Base-by-base conservation (phyloP, 1,139 yeast genomes). In the Pichia cactophila region DNA sequence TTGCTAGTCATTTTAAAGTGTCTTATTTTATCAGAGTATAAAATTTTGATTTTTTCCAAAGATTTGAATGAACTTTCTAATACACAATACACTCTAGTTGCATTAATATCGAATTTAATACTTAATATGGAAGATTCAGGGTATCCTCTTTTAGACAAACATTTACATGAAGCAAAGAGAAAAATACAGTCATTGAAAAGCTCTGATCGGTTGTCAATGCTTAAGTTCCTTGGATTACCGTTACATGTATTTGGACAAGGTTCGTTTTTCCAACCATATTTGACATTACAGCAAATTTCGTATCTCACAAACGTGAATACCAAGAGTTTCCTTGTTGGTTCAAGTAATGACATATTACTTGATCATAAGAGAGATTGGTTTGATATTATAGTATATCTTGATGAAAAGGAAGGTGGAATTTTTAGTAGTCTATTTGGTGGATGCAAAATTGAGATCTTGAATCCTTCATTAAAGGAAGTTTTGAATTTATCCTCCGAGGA, bases 241-340 rank as follows among this genome's bases (percentile, higher is more conserved):
- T 70, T 92, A 47, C 92, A 86, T 59, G 68, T 89, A 1, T 92
- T 92, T 68, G 88, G 89, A 11, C 78, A 81, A 58, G 95, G 95
- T 39, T 88, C 95, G 3, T 76, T 90, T 55, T 90, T 95, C 74
- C 85, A 86, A 57, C 97, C 98, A 0, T 92, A 90, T 65, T 77
- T 90, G 26, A 96, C 98, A 0, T 70, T 92, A 47, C 98, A 90
- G 65, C 97, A 90, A 62, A 70, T 92, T 50, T 85, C 84, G 50
- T 90, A 86, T 58, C 71, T 92, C 49, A 74, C 73, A 38, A 74
- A 77, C 33, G 70, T 73, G 1, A 77, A 74, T 43, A 76, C 90
- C 0, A 71, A 75, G 49, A 82, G 81, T 62, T 92, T 81, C 57
- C 72, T 88, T 68, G 78, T 88, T 49, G 98, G 98, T 0, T 84